Conservation (phyloP, 1,139 yeast species). For the Suhomyces wounanorum region DNA sequence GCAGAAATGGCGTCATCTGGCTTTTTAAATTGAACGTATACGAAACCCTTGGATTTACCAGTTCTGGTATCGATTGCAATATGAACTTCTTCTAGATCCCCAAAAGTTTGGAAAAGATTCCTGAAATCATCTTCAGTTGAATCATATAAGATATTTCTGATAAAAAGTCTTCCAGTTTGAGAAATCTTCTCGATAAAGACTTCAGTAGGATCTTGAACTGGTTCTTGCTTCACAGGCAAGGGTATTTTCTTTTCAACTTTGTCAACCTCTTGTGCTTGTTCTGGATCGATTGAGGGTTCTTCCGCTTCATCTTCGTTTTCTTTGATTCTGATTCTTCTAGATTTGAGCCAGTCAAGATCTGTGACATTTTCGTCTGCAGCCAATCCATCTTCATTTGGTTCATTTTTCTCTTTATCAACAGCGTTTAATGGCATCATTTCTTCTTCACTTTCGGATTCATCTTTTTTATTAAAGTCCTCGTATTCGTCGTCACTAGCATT, state of each 20-base stretch:
- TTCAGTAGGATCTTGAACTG: conserved; percentile 13
- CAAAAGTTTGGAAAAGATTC: conserved; percentile 56
- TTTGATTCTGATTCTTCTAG: conserved; percentile 70
- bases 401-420: conserved; percentile 16
- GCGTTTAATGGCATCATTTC: conserved; percentile 22
- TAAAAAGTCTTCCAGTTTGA: conserved; percentile 78
- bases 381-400: conserved; percentile 21
- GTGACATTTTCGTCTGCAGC: conserved; percentile 60
- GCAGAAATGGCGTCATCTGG: conserved; percentile 78
- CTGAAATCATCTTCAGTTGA: conserved; percentile 80
- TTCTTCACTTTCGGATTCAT: conserved; percentile 25
- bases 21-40: conserved; percentile 71
- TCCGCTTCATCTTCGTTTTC: conserved; percentile 22
- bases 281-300: conserved; percentile 16
- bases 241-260: too few relatives aligned
- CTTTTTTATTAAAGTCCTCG: conserved; percentile 46
- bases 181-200: conserved; percentile 47
- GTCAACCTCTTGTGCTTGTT: conserved; percentile 10
- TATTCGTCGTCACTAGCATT: conserved; percentile 70
- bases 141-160: conserved; percentile 81
- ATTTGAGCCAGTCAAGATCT: conserved; percentile 88
- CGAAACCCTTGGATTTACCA: conserved; percentile 91
- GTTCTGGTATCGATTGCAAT: conserved; percentile 89
- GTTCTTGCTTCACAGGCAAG: not conserved
- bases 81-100: conserved; percentile 77